phyloP scores from a whole-genome alignment of 2,329 filamentous ascomycete species.

The Didymella pinodella region DNA sequence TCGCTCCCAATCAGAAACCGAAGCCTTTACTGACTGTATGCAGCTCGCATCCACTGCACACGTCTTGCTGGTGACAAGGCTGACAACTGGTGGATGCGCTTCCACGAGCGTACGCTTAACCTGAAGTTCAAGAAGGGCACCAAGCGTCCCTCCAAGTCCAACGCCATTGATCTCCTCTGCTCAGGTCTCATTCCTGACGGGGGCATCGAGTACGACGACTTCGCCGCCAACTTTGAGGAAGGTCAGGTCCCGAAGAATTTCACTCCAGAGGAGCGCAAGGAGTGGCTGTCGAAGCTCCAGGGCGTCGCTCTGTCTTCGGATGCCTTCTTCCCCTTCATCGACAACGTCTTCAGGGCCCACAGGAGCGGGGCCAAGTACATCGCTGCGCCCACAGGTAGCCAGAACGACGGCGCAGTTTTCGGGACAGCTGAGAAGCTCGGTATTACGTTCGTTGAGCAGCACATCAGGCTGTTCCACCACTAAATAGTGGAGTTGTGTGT shows the following conservation, averaged over 20 bases:
- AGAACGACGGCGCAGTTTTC: conserved; percentile 83
- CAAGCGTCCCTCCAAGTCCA: conserved; percentile 97
- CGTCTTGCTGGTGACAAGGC: conserved; percentile 96
- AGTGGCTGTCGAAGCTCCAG: conserved; percentile 83
- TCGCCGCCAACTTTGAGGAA: conserved; percentile 88
- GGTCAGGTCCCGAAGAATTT: conserved; percentile 76
- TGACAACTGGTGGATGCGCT: conserved; percentile 99
- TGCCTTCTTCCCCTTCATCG: conserved; percentile 98
- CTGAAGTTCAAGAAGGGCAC: conserved; percentile 98
- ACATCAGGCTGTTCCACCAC: conserved; percentile 92
- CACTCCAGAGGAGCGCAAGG: conserved; percentile 80
- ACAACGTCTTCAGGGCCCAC: conserved; percentile 93
- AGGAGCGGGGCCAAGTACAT: conserved; percentile 95
- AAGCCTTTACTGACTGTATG: conserved; percentile 8
- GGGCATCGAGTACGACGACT: conserved; percentile 83
- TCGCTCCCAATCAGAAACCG: neutral
- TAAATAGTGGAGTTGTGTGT: conserved; percentile 54
- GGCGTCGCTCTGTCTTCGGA: conserved; percentile 90
- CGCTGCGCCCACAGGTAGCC: conserved; percentile 88
- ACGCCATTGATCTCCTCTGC: conserved; percentile 94
- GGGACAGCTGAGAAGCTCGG: conserved; percentile 90
- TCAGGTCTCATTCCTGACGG: conserved; percentile 86
- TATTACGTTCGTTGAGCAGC: conserved; percentile 96
- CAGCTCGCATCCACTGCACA: conserved; percentile 92
- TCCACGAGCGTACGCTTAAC: conserved; percentile 85